Base-by-base conservation (phyloP, 441 rosid genomes). In the Capsella rubella region DNA sequence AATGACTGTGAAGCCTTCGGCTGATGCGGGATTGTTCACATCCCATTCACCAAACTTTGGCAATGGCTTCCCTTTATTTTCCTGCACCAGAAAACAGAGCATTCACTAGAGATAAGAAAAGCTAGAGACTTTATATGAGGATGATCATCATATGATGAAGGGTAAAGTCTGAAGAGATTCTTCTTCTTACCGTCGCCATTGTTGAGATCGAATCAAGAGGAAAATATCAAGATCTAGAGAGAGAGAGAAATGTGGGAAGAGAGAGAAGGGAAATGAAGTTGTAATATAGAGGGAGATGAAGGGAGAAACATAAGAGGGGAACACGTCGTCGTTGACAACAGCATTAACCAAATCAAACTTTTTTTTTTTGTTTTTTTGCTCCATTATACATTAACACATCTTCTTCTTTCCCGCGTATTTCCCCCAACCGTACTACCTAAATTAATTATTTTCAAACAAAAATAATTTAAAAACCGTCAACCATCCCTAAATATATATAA, bases 11-110 rank as follows among this genome's bases (percentile, higher is more conserved):
- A 80, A 86, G 39, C 89, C 95, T 55, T 86, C 90, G 0, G 95
- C 90, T 1, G 92, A 84, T 27, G 95, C 89, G 0, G 89, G 89
- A 71, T 89, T 82, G 46, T 77, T 87, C 45, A 82, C 90, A 74
- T 89, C 90, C 92, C 95, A 89, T 65, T 86, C 95, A 5, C 95
- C 95, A 61, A 89, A 89, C 79, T 87, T 89, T 1, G 92, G 92
- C 78, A 89, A 72, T 15, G 95, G 73, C 60, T 68, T 80, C 16
- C 87, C 87, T 72, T 70, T 74, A 10, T 77, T 76, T 75, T 68
- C 82, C 79, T 78, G 27, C 46, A 72, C n/a, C 61, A 34, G 27
- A 15, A n/a, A 12, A 51, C 57, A 46, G 53, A 59, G 42, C 8
- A 71, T 18, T 51, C 55, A 56, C 10, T 42, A 12, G 27, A 57